Conservation (phyloP, 2,329 filamentous ascomycete genomes). For the Dactylellina haptotyla region DNA sequence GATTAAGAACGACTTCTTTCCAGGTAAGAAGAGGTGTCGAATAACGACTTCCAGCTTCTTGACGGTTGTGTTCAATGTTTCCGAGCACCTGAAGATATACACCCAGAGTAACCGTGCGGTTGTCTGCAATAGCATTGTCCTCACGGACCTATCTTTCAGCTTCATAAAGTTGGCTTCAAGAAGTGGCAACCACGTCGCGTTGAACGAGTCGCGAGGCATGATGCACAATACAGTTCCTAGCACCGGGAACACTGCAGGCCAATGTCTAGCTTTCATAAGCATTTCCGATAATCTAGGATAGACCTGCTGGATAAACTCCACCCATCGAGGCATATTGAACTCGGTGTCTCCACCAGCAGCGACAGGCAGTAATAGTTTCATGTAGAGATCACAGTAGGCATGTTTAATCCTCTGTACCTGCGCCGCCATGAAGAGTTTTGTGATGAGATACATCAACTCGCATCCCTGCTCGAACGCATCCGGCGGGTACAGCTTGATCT, state of each 20-base stretch:
- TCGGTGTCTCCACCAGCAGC: slow-evolving; percentile 82
- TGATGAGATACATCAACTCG: slow-evolving; percentile 84
- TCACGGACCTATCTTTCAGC: slow-evolving; percentile 81
- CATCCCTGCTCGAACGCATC: slow-evolving; percentile 86
- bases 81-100: slow-evolving; percentile 85
- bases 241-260: slow-evolving; percentile 86
- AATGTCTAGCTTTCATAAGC: slow-evolving; percentile 90
- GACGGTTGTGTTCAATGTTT: slow-evolving; percentile 73
- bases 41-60: slow-evolving; percentile 91
- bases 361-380: slow-evolving; percentile 84
- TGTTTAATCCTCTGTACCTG: slow-evolving; percentile 92
- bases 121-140: slow-evolving; percentile 84
- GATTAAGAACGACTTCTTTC: slow-evolving; percentile 76
- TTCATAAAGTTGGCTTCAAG: slow-evolving; percentile 74
- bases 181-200: slow-evolving; percentile 85
- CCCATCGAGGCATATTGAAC: slow-evolving; percentile 84
- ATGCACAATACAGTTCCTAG: slow-evolving; percentile 88
- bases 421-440: slow-evolving; percentile 81
- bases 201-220: slow-evolving; percentile 84
- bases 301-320: slow-evolving; percentile 80
- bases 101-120: slow-evolving; percentile 93
- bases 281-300: slow-evolving; percentile 83
- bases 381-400: slow-evolving; percentile 91
- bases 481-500: slow-evolving; percentile 76
- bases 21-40: slow-evolving; percentile 80